A percentile compares a stretch with the other conserved stretches of the same genome.
phyloP scores from a whole-genome alignment of 2,329 filamentous ascomycete genomes.

The Scytalidium sp. region DNA sequence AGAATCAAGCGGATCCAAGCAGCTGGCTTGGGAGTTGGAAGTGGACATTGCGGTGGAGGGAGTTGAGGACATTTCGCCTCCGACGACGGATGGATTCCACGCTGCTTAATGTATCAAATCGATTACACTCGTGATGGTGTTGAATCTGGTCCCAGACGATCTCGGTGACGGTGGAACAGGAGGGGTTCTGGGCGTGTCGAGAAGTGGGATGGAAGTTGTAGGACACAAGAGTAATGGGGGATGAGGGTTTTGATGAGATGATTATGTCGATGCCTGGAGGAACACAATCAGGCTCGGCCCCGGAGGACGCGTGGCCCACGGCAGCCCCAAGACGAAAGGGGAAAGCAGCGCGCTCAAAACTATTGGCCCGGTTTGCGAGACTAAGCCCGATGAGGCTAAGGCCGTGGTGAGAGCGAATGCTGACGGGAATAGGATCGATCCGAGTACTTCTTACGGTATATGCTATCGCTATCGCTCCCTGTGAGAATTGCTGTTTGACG shows the following conservation, averaged over 20 bases:
- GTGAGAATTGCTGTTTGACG: no score
- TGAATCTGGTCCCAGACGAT: not conserved
- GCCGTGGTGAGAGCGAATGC: not conserved
- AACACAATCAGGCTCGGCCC: conserved; percentile 8
- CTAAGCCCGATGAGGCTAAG: not conserved
- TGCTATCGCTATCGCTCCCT: no score
- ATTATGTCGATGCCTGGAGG: conserved; percentile 12
- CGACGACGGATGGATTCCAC: not conserved
- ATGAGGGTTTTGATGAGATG: conserved; percentile 3
- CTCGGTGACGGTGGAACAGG: not conserved
- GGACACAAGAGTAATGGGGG: not conserved
- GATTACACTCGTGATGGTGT: not conserved
- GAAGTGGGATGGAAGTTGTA: not conserved
- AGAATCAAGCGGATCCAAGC: conserved; percentile 44
- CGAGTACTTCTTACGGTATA: not conserved
- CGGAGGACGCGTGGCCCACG: conserved; percentile 16
- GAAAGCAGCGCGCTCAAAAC: not conserved
- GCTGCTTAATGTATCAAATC: not conserved
- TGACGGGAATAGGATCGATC: not conserved
- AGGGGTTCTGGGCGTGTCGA: not conserved
- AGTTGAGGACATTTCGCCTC: conserved; percentile 19
- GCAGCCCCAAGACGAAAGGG: conserved; percentile 5
- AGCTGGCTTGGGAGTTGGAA: conserved; percentile 17
- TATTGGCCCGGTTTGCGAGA: not conserved
- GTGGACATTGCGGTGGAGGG: conserved; percentile 21